Conservation (phyloP, 257 asterid species). For the Perilla frutescens region DNA sequence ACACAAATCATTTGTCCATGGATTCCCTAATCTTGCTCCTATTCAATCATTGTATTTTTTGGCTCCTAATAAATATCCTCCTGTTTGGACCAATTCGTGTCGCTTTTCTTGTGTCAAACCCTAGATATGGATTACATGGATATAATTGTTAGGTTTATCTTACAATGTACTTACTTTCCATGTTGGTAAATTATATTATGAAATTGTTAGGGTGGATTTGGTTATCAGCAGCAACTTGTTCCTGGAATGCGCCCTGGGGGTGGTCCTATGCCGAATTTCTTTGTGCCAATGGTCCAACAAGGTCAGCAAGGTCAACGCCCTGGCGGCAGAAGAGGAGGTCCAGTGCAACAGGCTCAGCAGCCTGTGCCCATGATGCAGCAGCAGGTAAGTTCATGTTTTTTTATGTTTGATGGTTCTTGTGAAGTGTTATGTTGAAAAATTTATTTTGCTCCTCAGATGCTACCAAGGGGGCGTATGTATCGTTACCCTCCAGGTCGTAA, state of each 20-base stretch:
- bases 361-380: conserved; percentile 63
- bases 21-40: too few species aligned
- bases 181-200: too few species aligned
- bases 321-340: conserved; percentile 66
- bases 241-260: conserved; percentile 79
- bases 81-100: too few species aligned
- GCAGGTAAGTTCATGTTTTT: conserved; percentile 39
- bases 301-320: conserved; percentile 74
- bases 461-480: conserved; percentile 79
- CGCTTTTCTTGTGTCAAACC: too few species aligned
- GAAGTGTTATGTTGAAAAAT: not conserved
- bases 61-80: too few species aligned
- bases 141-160: not conserved
- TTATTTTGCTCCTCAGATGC: conserved; percentile 47
- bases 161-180: too few species aligned
- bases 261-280: conserved; percentile 64
- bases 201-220: conserved; percentile 62
- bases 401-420: not conserved
- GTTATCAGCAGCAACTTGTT: conserved; percentile 75
- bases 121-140: too few species aligned
- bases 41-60: too few species aligned
- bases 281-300: conserved; percentile 63
- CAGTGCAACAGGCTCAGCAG: conserved; percentile 63
- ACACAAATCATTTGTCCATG: too few species aligned
- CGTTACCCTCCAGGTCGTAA: conserved; percentile 80